These are phyloP conservation scores for Globisporangium cylindrosporum DNA, from an alignment of 352 stramenopile genomes.

Conservation along the genomic window DNA sequence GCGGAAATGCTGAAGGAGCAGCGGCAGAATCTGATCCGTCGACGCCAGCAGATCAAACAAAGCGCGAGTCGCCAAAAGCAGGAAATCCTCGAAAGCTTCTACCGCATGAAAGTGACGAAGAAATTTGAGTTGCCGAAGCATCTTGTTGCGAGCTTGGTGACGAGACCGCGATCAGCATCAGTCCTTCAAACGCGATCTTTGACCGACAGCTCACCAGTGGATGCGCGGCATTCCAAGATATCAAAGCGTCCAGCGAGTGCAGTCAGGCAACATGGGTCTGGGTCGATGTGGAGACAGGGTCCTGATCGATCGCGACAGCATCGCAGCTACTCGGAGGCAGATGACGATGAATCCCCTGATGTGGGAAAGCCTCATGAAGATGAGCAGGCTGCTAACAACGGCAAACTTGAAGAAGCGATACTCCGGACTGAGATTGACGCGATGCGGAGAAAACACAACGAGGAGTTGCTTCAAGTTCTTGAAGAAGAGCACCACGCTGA, in stretches of 20 bases:
- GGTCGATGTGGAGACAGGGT: conserved; percentile 5
- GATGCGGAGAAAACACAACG: conserved; percentile 63
- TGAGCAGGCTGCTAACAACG: conserved; percentile 11
- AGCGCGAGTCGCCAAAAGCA: conserved; percentile 55
- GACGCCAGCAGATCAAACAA: conserved; percentile 69
- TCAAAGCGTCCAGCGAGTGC: conserved; percentile 37
- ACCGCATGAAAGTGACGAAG: conserved; percentile 84
- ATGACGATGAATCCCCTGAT: conserved; percentile 14
- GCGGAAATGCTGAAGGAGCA: conserved; percentile 54
- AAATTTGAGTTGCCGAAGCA: conserved; percentile 65
- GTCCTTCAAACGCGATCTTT: conserved; percentile 33
- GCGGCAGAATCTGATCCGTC: conserved; percentile 46
- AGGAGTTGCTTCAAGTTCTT: conserved; percentile 64
- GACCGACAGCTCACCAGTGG: conserved; percentile 14
- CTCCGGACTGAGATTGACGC: conserved; percentile 40
- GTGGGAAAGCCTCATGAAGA: conserved; percentile 3
- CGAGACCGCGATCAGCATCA: conserved; percentile 41
- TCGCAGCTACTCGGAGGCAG: conserved; percentile 7
- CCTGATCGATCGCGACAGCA: background rate
- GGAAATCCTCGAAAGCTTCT: conserved; percentile 74
- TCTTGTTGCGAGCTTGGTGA: conserved; percentile 27
- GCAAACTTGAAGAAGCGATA: conserved; percentile 17
- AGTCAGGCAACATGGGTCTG: conserved; percentile 22
- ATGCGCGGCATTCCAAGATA: background rate
- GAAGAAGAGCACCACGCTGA: conserved; percentile 81